Conservation (phyloP, 2,329 filamentous ascomycete genomes). For the Acephala macrosclerotiorum region DNA sequence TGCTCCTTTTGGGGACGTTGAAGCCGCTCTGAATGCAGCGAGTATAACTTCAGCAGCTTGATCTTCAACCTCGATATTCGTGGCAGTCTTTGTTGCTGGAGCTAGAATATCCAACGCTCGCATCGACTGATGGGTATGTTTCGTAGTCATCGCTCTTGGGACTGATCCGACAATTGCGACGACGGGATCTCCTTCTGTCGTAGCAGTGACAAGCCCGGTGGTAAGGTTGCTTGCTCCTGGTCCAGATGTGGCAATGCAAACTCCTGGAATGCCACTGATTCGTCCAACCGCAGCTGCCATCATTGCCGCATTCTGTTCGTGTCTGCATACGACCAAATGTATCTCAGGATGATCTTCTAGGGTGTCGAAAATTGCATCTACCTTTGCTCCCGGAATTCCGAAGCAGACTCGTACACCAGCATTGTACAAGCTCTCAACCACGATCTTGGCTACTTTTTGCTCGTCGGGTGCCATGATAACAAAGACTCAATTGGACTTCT, state of each 20-base stretch:
- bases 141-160: slow-evolving; percentile 51
- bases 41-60: slow-evolving; percentile 56
- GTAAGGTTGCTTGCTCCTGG: slow-evolving; percentile 56
- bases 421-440: slow-evolving; percentile 32
- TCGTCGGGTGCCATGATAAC: background rate
- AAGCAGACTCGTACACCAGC: slow-evolving; percentile 55
- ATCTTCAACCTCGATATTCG: slow-evolving; percentile 53
- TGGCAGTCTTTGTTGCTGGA: slow-evolving; percentile 52
- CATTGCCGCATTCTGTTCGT: slow-evolving; percentile 59
- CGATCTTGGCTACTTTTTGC: slow-evolving; percentile 15
- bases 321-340: slow-evolving; percentile 54
- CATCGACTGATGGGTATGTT: slow-evolving; percentile 56
- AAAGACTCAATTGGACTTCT: background rate
- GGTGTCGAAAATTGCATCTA: slow-evolving; percentile 56
- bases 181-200: slow-evolving; percentile 55
- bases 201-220: slow-evolving; percentile 55
- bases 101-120: slow-evolving; percentile 52
- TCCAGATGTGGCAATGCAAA: slow-evolving; percentile 55
- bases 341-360: slow-evolving; percentile 55
- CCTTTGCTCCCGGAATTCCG: slow-evolving; percentile 56
- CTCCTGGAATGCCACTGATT: slow-evolving; percentile 52
- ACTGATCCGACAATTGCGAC: slow-evolving; percentile 58
- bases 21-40: slow-evolving; percentile 53
- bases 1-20: slow-evolving; percentile 50
- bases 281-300: slow-evolving; percentile 56